phyloP scores from a whole-genome alignment of 2,329 filamentous ascomycete species.

The Pezicula radicicola region DNA sequence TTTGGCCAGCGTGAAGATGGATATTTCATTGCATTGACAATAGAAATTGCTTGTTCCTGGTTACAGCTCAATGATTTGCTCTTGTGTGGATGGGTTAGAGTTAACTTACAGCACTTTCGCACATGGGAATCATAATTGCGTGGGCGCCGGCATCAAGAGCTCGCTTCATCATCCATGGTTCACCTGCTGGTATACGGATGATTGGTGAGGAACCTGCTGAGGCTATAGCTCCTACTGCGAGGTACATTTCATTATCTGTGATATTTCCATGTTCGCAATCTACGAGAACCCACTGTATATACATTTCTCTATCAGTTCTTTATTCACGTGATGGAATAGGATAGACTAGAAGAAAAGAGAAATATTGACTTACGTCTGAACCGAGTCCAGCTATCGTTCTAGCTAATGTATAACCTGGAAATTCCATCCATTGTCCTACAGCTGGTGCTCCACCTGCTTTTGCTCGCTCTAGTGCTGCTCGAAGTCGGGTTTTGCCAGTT shows the following conservation, averaged over 20 bases:
- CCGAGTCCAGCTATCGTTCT: slow-evolving; percentile 27
- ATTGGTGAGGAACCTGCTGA: slow-evolving; percentile 48
- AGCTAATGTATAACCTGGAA: slow-evolving; percentile 30
- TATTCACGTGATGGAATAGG: background rate
- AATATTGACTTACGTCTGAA: slow-evolving; percentile 24
- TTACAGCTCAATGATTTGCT: slow-evolving; percentile 34
- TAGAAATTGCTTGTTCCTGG: slow-evolving; percentile 39
- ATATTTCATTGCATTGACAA: slow-evolving; percentile 50
- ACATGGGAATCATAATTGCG: slow-evolving; percentile 42
- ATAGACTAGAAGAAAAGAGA: background rate
- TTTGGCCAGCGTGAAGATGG: slow-evolving; percentile 34
- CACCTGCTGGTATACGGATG: slow-evolving; percentile 52
- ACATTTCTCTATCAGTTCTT: background rate
- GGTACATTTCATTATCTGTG: slow-evolving; percentile 50
- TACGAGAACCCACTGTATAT: slow-evolving; percentile 51
- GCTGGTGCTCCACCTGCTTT: slow-evolving; percentile 24
- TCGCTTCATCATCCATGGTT: slow-evolving; percentile 51
- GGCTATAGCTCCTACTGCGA: slow-evolving; percentile 51
- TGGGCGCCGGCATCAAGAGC: slow-evolving; percentile 54
- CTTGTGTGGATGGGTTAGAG: slow-evolving; percentile 36
- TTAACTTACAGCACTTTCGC: slow-evolving; percentile 13
- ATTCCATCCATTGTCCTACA: slow-evolving; percentile 30
- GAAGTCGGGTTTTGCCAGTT: slow-evolving; percentile 29
- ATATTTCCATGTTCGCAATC: slow-evolving; percentile 54
- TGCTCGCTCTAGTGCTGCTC: slow-evolving; percentile 26